These are phyloP conservation scores for Solanum okadae DNA, from an alignment of 257 asterid species.

Conservation along the genomic window DNA sequence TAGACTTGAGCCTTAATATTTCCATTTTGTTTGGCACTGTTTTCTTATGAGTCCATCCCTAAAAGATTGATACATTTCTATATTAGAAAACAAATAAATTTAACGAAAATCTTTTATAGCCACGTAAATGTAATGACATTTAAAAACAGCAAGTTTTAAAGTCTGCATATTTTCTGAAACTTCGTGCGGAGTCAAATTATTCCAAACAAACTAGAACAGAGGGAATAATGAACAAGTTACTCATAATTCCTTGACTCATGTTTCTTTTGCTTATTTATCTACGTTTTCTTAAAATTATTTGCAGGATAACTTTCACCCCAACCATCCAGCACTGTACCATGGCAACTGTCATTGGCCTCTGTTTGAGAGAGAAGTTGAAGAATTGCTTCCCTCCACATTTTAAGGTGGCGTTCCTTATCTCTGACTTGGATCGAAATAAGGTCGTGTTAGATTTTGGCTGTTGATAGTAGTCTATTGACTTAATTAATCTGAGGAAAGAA, in stretches of 20 bases:
- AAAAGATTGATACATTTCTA: background rate
- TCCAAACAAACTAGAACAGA: background rate
- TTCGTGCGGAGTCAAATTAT: background rate
- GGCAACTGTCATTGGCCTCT: constrained; percentile 86
- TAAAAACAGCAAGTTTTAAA: background rate
- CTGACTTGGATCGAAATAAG: background rate
- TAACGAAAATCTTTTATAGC: background rate
- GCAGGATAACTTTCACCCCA: constrained; percentile 88
- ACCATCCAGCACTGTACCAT: constrained; percentile 95
- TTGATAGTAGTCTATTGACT: background rate
- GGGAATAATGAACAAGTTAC: background rate
- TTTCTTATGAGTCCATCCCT: background rate
- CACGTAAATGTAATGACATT: background rate
- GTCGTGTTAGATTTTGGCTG: background rate
- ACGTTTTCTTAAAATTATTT: background rate
- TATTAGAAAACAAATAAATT: background rate
- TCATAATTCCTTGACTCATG: background rate
- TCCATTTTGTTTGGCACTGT: too few species aligned
- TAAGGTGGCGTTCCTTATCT: constrained; percentile 36
- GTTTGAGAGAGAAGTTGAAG: constrained; percentile 77
- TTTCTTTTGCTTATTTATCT: background rate
- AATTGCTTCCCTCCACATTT: constrained; percentile 73
- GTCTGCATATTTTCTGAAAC: background rate
- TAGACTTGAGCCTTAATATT: too few species aligned
- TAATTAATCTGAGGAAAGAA: background rate